Evolutionary conservation across 176 grass and related monocot species (phyloP).

Genomic region (Dendrocalamus sinicus): DNA sequence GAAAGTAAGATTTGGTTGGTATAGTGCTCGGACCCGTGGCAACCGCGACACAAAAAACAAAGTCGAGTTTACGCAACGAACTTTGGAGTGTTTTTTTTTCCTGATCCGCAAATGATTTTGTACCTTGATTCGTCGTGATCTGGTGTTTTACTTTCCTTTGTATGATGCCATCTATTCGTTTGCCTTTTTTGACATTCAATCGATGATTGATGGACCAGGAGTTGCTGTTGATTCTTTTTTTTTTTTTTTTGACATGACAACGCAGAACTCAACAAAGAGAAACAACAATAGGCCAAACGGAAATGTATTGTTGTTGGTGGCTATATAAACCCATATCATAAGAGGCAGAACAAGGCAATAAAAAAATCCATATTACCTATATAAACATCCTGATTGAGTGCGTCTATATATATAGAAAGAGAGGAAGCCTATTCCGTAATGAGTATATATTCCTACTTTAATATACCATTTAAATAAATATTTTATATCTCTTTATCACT

Average conservation of each 20-base stretch:
- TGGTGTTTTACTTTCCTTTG: not conserved
- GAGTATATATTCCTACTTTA: too few relatives aligned
- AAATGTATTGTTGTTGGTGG: not conserved
- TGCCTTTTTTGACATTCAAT: not conserved
- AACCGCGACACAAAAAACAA: slow-evolving; percentile 14
- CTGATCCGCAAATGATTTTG: not conserved
- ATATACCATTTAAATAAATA: too few relatives aligned
- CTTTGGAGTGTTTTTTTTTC: not conserved
- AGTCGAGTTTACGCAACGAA: not conserved
- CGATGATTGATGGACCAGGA: not conserved
- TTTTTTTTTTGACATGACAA: not conserved
- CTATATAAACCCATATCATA: not conserved
- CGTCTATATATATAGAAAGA: too few relatives aligned
- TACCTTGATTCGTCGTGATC: slow-evolving; percentile 9
- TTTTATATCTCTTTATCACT: too few relatives aligned
- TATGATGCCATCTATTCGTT: not conserved
- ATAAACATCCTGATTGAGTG: too few relatives aligned
- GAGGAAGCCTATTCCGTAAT: too few relatives aligned
- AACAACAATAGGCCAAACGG: not conserved
- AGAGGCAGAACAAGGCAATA: not conserved
- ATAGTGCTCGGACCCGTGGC: not conserved
- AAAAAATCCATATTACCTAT: not conserved
- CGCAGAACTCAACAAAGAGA: not conserved
- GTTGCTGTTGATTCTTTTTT: too few relatives aligned
- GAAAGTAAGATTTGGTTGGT: not conserved